Base-by-base conservation (phyloP, 139 green algal genomes). In the Astrephomene gubernaculifera region DNA sequence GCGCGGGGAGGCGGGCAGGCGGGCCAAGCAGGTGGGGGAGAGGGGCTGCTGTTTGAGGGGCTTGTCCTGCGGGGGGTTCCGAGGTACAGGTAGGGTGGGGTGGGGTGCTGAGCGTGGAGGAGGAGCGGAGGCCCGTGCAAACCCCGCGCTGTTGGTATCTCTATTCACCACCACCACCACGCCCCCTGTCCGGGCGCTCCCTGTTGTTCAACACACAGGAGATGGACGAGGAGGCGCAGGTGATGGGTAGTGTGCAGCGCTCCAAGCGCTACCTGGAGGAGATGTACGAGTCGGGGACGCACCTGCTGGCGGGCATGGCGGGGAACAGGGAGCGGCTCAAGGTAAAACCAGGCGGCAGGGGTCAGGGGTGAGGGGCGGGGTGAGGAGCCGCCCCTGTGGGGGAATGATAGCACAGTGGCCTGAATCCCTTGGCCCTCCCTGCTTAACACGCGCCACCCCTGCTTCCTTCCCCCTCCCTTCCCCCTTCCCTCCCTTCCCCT, bases 251-350 rank as follows among this genome's bases (percentile, higher is more conserved):
- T 53, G 87, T 98, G 14, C 57, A 73, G 17, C 92, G 84, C 29
- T 93, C 82, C 35, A 95, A 95, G 78, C 87, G 90, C 1, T 87
- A 91, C 12, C 80, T 98, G 71, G 93, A 96, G 61, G 96, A 98
- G 72, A 94, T 95, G 29, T 96, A 94, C 39, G 88, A 96, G 63
- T 91, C 90, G 29, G 96, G 96, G 4, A 86, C 88, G 43, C 89
- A 87, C 75, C 94, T 97, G 52, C 85, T 98, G 8, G 67, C 52
- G 29, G 89, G 64, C 86, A 98, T 98, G 96, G 74, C 90, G 0
- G 87, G 88, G 3, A 96, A 94, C 79, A 83, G 94, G 19, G 96
- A 98, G 68, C 81, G 92, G 0, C 85, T 98, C 2, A 98, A 98
- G 94, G 92, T 96, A 78, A 0, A 38, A 29, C 35, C n/a, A 5